Evolutionary conservation across 1,139 yeast species (phyloP), one percentile per base, ranked within the genome.

Genomic region (Entelexis sorbosivorans): DNA sequence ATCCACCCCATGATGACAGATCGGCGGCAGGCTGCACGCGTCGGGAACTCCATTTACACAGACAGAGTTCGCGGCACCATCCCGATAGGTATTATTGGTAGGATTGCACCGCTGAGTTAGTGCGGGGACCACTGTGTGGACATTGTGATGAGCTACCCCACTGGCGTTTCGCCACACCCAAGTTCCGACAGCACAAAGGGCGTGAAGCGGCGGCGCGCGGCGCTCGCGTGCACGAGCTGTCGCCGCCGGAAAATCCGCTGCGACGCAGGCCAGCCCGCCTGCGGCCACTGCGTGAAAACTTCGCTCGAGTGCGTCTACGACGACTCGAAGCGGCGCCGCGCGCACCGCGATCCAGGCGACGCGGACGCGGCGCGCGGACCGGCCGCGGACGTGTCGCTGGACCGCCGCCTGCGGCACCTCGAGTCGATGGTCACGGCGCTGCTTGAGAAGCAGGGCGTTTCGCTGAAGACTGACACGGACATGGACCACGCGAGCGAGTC

Each of bases 341-440:
- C 36, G 10, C 26, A 24, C 14, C 39, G 22, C 39, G 16, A 13
- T 3, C n/a, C 20, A 13, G 20, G 11, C 14, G 36, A 32, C 5
- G 20, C 24, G 6, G 26, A 40, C 16, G 32, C 44, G 7, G 14
- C 9, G n/a, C 11, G 35, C 17, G 6, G 6, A 6, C 24, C 24
- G 24, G 24, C 24, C 6, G 5, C 22, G n/a, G 34, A 17, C 24
- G 44, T 9, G 33, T 9, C 11, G 19, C n/a, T 54, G 9, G 33
- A 34, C 17, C 38, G 31, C 17, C 58, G 72, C 31, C 62, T 68
- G 35, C 63, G 58, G 24, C 58, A 65, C 28, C 62, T 69, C 40
- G 72, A 67, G 56, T 53, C 56, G 13, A 55, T 64, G 56, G 59
- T 68, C 20, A 62, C 59, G 38, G 35, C 59, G 48, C 50, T 64